Evolutionary conservation across 2,329 filamentous ascomycete species (phyloP).

Genomic region (Talaromyces piceae): DNA sequence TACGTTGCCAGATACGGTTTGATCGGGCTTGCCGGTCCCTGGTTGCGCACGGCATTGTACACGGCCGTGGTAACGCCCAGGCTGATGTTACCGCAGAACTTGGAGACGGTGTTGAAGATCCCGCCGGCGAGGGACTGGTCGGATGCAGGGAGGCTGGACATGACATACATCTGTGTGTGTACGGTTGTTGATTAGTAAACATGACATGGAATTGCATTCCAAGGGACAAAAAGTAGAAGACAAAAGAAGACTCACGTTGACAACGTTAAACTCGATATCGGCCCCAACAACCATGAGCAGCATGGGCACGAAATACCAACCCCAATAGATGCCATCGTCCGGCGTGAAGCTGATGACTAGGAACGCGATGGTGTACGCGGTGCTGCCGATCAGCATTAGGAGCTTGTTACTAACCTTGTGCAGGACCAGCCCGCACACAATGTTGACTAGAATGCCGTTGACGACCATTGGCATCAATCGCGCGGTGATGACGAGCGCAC

Average conservation of each 20-base stretch:
- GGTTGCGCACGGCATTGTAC: constrained; percentile 17
- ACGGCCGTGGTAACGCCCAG: constrained; percentile 56
- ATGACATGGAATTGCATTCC: neutral
- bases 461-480: constrained; percentile 60
- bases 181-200: neutral
- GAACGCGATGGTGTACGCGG: constrained; percentile 37
- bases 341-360: constrained; percentile 53
- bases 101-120: constrained; percentile 60
- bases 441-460: constrained; percentile 55
- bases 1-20: constrained; percentile 23
- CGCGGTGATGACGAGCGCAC: constrained; percentile 53
- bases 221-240: neutral
- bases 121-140: constrained; percentile 61
- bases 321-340: constrained; percentile 52
- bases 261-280: constrained; percentile 64
- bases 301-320: constrained; percentile 55
- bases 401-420: constrained; percentile 59
- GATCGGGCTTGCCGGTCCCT: constrained; percentile 15
- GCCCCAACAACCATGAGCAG: constrained; percentile 57
- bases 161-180: constrained; percentile 56
- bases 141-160: constrained; percentile 55
- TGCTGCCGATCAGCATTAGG: constrained; percentile 49
- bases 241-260: constrained; percentile 45
- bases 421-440: constrained; percentile 54
- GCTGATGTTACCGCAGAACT: constrained; percentile 52